A percentile compares a stretch with the other conserved stretches of the same genome.
Evolutionary conservation across 2,329 filamentous ascomycete genomes (phyloP).

Genomic region (Apiospora hydei): DNA sequence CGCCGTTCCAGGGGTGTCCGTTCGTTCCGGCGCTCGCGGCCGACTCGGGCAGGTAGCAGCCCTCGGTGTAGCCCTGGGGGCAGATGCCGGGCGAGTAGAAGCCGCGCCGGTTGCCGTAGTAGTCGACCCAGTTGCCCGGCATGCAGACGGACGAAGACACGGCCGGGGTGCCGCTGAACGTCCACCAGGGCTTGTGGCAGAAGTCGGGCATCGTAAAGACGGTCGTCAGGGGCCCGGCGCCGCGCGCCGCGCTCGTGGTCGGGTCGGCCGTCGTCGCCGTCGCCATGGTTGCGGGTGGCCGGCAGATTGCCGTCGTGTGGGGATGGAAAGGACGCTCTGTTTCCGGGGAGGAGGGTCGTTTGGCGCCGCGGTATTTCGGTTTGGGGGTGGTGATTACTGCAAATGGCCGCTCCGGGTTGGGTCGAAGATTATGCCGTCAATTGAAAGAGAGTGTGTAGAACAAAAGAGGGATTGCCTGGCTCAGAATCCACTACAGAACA

Average conservation of each 20-base stretch:
- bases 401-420: not conserved
- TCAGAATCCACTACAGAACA: not conserved
- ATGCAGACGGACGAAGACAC: constrained; percentile 21
- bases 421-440: not conserved
- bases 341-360: not conserved
- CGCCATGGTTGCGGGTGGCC: not conserved
- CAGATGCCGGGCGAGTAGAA: constrained; percentile 20
- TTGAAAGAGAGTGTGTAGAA: not conserved
- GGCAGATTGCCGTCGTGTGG: not conserved
- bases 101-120: constrained; percentile 14
- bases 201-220: constrained; percentile 19
- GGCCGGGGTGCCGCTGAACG: not conserved
- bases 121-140: constrained; percentile 19
- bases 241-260: not conserved
- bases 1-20: constrained; percentile 3
- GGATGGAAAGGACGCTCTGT: not conserved
- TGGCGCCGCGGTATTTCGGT: not conserved
- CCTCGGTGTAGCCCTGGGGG: constrained; percentile 19
- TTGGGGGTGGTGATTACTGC: not conserved
- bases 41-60: not conserved
- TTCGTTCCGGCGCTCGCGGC: not conserved
- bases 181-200: constrained; percentile 12
- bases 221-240: constrained; percentile 16
- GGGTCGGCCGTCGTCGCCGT: not conserved
- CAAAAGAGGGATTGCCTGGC: not conserved